phyloP scores from a whole-genome alignment of 176 grass and related monocot species.

The Musa schizocarpa region DNA sequence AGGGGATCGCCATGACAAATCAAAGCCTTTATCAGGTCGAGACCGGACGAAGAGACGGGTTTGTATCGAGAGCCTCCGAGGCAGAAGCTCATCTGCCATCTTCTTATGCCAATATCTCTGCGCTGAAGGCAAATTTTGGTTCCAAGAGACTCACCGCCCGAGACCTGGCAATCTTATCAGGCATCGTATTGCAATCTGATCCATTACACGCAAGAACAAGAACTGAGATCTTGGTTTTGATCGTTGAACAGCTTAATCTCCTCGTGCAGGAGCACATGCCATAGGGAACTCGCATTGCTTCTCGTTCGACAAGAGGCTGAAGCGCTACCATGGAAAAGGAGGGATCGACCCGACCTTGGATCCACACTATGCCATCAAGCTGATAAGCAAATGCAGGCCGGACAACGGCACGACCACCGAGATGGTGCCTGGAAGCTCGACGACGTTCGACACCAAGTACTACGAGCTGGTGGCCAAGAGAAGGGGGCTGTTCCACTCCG shows the following conservation, averaged over 20 bases:
- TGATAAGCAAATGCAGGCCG: background rate
- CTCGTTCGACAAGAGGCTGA: slow-evolving; percentile 7
- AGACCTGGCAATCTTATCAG: slow-evolving; percentile 4
- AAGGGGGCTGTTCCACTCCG: slow-evolving; percentile 54
- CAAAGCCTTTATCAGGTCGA: background rate
- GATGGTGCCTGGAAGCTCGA: slow-evolving; percentile 29
- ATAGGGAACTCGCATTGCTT: slow-evolving; percentile 10
- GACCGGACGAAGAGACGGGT: slow-evolving; percentile 7
- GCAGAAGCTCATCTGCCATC: background rate
- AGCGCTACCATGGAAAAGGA: slow-evolving; percentile 6
- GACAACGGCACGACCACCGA: slow-evolving; percentile 11
- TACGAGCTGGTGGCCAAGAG: slow-evolving; percentile 28
- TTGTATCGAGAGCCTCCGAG: background rate
- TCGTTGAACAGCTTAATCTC: background rate
- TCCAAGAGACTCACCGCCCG: background rate
- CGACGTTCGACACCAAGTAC: slow-evolving; percentile 24
- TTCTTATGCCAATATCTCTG: background rate
- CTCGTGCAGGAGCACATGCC: slow-evolving; percentile 5
- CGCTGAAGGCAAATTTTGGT: background rate
- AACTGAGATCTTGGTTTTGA: too few species aligned
- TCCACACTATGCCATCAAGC: background rate
- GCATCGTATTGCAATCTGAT: background rate
- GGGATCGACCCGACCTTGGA: background rate
- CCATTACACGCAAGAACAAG: too few species aligned
- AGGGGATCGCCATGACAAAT: too few species aligned